Evolutionary conservation across 1,284 basidiomycete genomes (phyloP).

Genomic region (Ustilago trichophora): DNA sequence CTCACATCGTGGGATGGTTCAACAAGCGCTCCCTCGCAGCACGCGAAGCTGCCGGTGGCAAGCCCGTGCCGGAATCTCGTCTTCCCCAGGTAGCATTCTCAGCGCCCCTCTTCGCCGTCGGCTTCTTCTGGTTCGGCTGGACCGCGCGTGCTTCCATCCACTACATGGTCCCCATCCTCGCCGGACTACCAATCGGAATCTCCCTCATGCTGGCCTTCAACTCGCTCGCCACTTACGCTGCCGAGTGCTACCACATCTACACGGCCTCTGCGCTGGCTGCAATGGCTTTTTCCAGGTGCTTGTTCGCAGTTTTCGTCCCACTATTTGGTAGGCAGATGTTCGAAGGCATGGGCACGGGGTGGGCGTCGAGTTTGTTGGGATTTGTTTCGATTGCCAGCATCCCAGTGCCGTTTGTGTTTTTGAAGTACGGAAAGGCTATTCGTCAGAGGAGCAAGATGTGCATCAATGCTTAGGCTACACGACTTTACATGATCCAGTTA

Average conservation of each 20-base stretch:
- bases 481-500: no score
- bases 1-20: constrained; percentile 32
- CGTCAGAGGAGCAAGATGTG: constrained; percentile 37
- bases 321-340: constrained; percentile 40
- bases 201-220: constrained; percentile 41
- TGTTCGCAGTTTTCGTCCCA: constrained; percentile 45
- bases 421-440: constrained; percentile 37
- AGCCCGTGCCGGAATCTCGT: constrained; percentile 34
- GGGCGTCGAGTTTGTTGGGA: constrained; percentile 29
- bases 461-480: constrained; percentile 27
- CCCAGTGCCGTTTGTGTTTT: constrained; percentile 40
- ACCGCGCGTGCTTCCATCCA: constrained; percentile 36
- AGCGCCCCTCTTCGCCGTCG: constrained; percentile 28
- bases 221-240: constrained; percentile 37
- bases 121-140: constrained; percentile 52
- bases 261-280: constrained; percentile 43
- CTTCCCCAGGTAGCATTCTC: constrained; percentile 30
- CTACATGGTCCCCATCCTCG: constrained; percentile 44
- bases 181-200: constrained; percentile 27
- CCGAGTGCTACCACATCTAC: constrained; percentile 47
- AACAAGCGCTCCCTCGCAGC: constrained; percentile 28
- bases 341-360: constrained; percentile 17
- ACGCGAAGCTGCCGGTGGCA: constrained; percentile 21
- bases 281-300: constrained; percentile 45
- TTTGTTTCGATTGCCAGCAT: constrained; percentile 29